Evolutionary conservation across 75 land plant species (phyloP), one percentile per base, ranked within the genome.

Genomic region (Sequoiadendron giganteum): DNA sequence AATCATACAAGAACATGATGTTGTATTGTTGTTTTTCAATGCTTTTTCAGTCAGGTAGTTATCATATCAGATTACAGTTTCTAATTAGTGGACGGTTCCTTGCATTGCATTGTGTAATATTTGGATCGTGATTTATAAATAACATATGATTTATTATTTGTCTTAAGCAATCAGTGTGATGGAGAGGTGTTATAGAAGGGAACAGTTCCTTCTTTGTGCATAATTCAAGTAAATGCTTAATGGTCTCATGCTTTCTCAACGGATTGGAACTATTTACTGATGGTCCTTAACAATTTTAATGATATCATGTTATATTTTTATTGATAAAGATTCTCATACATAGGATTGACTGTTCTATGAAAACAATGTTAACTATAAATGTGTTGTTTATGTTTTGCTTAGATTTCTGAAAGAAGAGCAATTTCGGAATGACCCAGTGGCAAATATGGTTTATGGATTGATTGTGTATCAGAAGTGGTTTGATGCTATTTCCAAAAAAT

Each of bases 371-470:
- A 7, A 28, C 10, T 81, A 45, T 81, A 10, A 80, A 81, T 42
- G 13, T 81, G 11, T 82, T 80, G 81, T 79, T 80, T 28, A 11
- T 47, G 13, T 28, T 82, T 47, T 47, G 47, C 84, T 47, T 47
- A 82, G 84, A 47, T 10, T 82, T 47, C 30, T 47, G 32, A 48
- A 47, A 9, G 84, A 82, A 82, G 28, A 28, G n/a, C 34, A 82
- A 82, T 82, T 82, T 47, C 52, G 52, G 52, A 52, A 82, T 45
- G 84, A 82, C 14, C 84, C 84, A 43, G 49, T 47, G 13, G 84
- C 52, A 82, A 82, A 82, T 47, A 11, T 82, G 84, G 15, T 82
- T 28, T 13, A 82, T 82, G 84, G 84, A 40, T 82, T 82, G 84
- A 82, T n/a, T 47, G 3, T 82, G n/a, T 47, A 28, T 45, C 52